phyloP scores from a whole-genome alignment of 345 rosid genomes.

The Linum trigynum region DNA sequence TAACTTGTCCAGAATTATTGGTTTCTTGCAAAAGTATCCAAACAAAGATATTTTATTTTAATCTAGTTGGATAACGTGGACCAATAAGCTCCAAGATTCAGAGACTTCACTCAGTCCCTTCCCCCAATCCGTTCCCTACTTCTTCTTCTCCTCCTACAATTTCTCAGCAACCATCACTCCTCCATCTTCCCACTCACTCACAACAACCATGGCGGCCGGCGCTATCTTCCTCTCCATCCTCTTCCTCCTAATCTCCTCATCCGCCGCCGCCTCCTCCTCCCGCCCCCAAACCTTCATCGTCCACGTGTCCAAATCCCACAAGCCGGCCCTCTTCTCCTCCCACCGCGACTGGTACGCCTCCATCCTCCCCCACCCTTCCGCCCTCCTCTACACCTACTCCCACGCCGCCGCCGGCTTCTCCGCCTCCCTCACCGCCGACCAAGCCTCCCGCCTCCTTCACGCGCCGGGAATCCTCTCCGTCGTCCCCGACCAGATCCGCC shows the following conservation, averaged over 20 bases:
- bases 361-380: slow-evolving; percentile 43
- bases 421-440: slow-evolving; percentile 48
- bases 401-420: slow-evolving; percentile 66
- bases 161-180: background rate
- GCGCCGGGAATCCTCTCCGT: slow-evolving; percentile 53
- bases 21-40: too few species aligned
- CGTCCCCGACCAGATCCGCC: slow-evolving; percentile 53
- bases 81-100: background rate
- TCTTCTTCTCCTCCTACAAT: background rate
- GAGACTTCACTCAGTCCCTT: too few species aligned
- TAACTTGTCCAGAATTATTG: too few species aligned
- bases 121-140: too few species aligned
- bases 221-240: background rate
- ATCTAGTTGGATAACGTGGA: background rate
- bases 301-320: slow-evolving; percentile 16
- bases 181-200: background rate
- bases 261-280: background rate
- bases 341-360: slow-evolving; percentile 59
- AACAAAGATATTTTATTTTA: too few species aligned
- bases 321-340: slow-evolving; percentile 54
- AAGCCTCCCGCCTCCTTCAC: slow-evolving; percentile 34
- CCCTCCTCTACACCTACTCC: slow-evolving; percentile 59
- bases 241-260: background rate
- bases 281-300: slow-evolving; percentile 4
- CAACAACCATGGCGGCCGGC: background rate